phyloP scores from a whole-genome alignment of 1,284 basidiomycete species.

The Inonotus hispidus region DNA sequence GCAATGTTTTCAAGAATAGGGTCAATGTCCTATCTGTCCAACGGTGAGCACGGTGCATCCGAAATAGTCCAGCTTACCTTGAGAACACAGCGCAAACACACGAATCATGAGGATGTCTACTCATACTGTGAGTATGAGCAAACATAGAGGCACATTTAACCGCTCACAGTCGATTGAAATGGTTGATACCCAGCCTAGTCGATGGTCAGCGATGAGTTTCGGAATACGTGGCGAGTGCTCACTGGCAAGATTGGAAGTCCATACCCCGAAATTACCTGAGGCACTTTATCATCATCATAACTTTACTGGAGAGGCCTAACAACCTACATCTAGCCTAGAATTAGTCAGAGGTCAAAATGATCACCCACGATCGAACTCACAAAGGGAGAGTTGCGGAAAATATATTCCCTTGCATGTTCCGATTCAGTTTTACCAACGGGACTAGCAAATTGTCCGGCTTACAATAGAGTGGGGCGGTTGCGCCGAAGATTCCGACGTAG shows the following conservation, averaged over 20 bases:
- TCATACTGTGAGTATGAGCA: neutral
- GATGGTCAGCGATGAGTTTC: neutral
- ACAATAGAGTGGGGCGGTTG: neutral
- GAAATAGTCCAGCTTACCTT: neutral
- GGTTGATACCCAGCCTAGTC: neutral
- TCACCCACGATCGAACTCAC: neutral
- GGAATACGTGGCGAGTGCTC: neutral
- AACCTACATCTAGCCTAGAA: neutral
- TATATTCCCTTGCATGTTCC: neutral
- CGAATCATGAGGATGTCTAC: constrained; percentile 5
- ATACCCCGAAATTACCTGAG: neutral
- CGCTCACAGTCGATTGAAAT: neutral
- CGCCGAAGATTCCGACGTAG: constrained; percentile 4
- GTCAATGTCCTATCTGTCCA: neutral
- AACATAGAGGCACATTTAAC: neutral
- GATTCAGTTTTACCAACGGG: neutral
- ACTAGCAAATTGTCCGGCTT: neutral
- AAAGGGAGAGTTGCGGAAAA: neutral
- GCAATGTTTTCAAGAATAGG: neutral
- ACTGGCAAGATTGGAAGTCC: neutral
- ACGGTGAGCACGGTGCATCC: neutral
- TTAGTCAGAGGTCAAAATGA: neutral
- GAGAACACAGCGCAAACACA: constrained; percentile 9
- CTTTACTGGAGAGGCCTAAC: neutral
- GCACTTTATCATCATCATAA: neutral